A percentile compares a stretch with the other conserved stretches of the same genome.
Conservation (phyloP, 1,284 basidiomycete species). For the Ustilago vetiveriae region DNA sequence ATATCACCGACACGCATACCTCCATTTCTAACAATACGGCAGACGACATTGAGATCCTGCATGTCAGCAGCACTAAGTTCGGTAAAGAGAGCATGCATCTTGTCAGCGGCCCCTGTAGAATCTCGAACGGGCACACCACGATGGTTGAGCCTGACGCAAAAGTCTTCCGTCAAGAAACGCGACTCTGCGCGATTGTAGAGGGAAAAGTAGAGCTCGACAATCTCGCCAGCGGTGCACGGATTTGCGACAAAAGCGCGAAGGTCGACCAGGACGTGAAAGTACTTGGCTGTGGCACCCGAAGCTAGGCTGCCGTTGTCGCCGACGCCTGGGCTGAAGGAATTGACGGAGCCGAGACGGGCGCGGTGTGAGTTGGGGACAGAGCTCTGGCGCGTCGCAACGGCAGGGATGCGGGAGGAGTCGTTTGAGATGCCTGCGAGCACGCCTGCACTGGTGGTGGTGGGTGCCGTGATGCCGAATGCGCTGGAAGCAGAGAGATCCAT, state of each 20-base stretch:
- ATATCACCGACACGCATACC: slow-evolving; percentile 76
- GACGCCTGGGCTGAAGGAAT: slow-evolving; percentile 6
- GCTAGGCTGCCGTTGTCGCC: neutral
- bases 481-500: slow-evolving; percentile 54
- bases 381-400: slow-evolving; percentile 7
- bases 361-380: slow-evolving; percentile 5
- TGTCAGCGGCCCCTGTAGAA: slow-evolving; percentile 39
- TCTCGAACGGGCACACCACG: slow-evolving; percentile 85
- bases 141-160: slow-evolving; percentile 87
- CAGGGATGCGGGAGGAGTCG: slow-evolving; percentile 13
- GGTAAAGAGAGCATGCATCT: slow-evolving; percentile 74
- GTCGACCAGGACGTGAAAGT: slow-evolving; percentile 82
- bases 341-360: neutral
- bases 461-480: slow-evolving; percentile 54
- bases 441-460: slow-evolving; percentile 47
- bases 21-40: slow-evolving; percentile 88
- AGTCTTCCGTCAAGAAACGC: slow-evolving; percentile 93
- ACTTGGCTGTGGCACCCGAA: slow-evolving; percentile 37
- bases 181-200: slow-evolving; percentile 83
- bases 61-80: slow-evolving; percentile 87
- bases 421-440: slow-evolving; percentile 45
- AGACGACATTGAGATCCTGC: slow-evolving; percentile 71
- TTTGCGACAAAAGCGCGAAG: slow-evolving; percentile 89
- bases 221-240: slow-evolving; percentile 87
- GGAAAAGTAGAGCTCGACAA: slow-evolving; percentile 91